A percentile compares a stretch with the other conserved stretches of the same genome.
Conservation (phyloP, 768 basidiomycete species). For the Mycena belliarum region DNA sequence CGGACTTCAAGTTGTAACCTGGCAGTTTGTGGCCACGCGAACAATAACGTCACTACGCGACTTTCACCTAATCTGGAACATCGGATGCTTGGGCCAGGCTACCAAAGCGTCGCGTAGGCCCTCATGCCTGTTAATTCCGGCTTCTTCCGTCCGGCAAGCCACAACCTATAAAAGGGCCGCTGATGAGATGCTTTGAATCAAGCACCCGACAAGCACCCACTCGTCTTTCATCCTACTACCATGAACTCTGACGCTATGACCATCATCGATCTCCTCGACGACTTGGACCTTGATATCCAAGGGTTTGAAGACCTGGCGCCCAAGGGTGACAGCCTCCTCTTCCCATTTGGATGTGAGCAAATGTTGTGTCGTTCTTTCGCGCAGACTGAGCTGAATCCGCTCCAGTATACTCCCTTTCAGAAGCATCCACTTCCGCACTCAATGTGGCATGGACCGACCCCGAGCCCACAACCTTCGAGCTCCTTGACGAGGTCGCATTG, state of each 20-base stretch:
- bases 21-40: neutral
- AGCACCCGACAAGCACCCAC: too few species aligned
- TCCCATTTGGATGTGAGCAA: neutral
- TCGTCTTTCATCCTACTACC: neutral
- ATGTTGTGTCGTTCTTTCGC: neutral
- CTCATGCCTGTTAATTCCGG: constrained; percentile 1
- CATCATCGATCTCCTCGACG: constrained; percentile 17
- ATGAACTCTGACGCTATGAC: neutral
- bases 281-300: constrained; percentile 13
- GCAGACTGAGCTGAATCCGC: neutral
- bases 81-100: neutral
- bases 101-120: constrained; percentile 8
- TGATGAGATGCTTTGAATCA: too few species aligned
- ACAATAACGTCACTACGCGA: constrained; percentile 16
- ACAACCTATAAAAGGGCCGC: constrained; percentile 10
- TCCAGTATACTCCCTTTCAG: neutral
- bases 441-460: neutral
- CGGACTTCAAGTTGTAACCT: neutral
- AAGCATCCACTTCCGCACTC: constrained; percentile 5
- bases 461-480: neutral
- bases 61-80: neutral
- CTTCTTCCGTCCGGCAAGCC: constrained; percentile 4
- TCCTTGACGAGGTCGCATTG: neutral
- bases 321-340: neutral
- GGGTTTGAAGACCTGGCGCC: constrained; percentile 1